Evolutionary conservation across 2,329 filamentous ascomycete species (phyloP).

Genomic region (Nigrograna mackinnonii): DNA sequence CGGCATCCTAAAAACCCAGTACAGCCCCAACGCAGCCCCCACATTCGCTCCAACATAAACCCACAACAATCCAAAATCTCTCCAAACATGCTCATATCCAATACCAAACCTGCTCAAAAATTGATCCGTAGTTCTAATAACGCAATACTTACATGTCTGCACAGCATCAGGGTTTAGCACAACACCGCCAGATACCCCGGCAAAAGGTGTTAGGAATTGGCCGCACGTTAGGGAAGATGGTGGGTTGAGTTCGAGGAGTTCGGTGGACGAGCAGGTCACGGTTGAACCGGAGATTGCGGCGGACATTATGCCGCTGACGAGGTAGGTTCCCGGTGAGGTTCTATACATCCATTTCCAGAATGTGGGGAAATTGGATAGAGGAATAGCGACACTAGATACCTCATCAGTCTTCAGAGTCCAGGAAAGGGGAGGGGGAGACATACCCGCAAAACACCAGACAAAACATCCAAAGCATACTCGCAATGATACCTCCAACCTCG

Average conservation of each 20-base stretch:
- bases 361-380: conserved; percentile 61
- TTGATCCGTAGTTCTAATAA: conserved; percentile 31
- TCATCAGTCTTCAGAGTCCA: conserved; percentile 77
- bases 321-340: conserved; percentile 77
- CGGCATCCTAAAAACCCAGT: conserved; percentile 54
- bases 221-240: conserved; percentile 39
- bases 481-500: conserved; percentile 57
- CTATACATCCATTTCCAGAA: conserved; percentile 85
- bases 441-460: conserved; percentile 8
- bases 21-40: conserved; percentile 47
- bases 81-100: conserved; percentile 43
- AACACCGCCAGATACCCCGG: conserved; percentile 36
- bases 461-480: conserved; percentile 49
- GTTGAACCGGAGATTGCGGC: conserved; percentile 61
- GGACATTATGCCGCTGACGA: conserved; percentile 72
- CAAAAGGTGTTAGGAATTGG: conserved; percentile 47
- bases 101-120: conserved; percentile 40
- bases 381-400: conserved; percentile 64
- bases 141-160: conserved; percentile 51
- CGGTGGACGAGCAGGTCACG: conserved; percentile 68
- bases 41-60: conserved; percentile 46
- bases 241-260: conserved; percentile 57
- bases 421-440: conserved; percentile 64
- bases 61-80: conserved; percentile 50
- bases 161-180: conserved; percentile 47